These are phyloP conservation scores for Cercospora citrullina DNA, from an alignment of 2,329 filamentous ascomycete genomes.

Conservation along the genomic window DNA sequence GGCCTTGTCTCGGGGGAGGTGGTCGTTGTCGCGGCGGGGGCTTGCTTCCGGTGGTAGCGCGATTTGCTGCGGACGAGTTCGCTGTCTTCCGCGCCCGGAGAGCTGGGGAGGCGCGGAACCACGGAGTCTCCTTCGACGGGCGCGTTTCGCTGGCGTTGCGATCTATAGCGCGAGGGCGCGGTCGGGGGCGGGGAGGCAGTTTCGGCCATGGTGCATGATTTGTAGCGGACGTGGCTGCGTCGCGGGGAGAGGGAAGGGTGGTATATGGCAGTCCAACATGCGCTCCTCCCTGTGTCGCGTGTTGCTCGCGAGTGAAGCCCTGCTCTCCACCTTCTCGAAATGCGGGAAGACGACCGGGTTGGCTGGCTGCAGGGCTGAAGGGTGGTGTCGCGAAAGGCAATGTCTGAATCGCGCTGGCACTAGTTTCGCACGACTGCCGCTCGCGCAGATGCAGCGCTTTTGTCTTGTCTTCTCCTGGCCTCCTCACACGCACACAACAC, in stretches of 20 bases:
- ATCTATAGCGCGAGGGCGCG: slow-evolving; percentile 26
- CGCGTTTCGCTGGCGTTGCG: slow-evolving; percentile 25
- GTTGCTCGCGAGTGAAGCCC: background rate
- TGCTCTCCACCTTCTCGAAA: background rate
- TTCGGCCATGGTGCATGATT: slow-evolving; percentile 28
- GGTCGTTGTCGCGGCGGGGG: slow-evolving; percentile 7
- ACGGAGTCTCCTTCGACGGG: slow-evolving; percentile 14
- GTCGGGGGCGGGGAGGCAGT: slow-evolving; percentile 1
- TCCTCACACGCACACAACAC: background rate
- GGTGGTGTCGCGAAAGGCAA: background rate
- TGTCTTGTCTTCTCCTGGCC: background rate
- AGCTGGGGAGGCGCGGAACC: slow-evolving; percentile 16
- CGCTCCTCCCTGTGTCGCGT: background rate
- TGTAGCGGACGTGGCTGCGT: background rate
- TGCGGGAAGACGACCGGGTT: background rate
- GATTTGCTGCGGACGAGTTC: slow-evolving; percentile 34
- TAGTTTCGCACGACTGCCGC: background rate
- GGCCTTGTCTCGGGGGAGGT: slow-evolving; percentile 17
- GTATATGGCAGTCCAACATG: background rate
- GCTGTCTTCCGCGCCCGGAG: slow-evolving; percentile 24
- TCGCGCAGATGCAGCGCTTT: background rate
- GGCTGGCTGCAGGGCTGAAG: background rate
- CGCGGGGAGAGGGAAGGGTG: background rate
- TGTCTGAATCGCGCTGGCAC: background rate
- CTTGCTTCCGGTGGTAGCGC: slow-evolving; percentile 35